Conservation (phyloP, 495 filamentous ascomycete genomes). For the Aspergillus sclerotiicarbonarius region DNA sequence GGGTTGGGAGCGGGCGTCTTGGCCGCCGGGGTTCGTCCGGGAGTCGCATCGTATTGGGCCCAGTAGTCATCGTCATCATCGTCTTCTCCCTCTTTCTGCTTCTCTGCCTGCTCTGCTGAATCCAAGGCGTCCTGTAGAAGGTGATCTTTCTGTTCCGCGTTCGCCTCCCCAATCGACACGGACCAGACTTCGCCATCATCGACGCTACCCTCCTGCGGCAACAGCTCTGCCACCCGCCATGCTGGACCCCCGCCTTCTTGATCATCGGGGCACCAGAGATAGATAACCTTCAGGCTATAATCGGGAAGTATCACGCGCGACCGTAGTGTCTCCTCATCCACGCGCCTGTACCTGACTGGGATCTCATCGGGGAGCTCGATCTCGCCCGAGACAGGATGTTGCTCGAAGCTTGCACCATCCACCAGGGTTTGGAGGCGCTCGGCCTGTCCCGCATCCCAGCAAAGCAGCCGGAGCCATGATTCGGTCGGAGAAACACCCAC, state of each 20-base stretch:
- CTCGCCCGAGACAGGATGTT: slow-evolving; percentile 90
- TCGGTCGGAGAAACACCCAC: slow-evolving; percentile 56
- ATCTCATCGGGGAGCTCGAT: slow-evolving; percentile 72
- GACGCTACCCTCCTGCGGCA: slow-evolving; percentile 49
- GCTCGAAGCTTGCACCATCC: slow-evolving; percentile 68
- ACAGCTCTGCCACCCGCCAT: slow-evolving; percentile 83
- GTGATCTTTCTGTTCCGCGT: slow-evolving; percentile 36
- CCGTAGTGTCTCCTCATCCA: slow-evolving; percentile 87
- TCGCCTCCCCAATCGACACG: slow-evolving; percentile 52
- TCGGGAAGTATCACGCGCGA: slow-evolving; percentile 57
- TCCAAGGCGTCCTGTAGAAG: slow-evolving; percentile 40
- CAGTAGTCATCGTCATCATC: slow-evolving; percentile 93
- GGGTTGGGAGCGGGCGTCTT: slow-evolving; percentile 59
- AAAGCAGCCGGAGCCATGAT: slow-evolving; percentile 88
- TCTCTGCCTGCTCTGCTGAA: slow-evolving; percentile 25
- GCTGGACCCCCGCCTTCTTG: slow-evolving; percentile 63
- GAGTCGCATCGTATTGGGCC: slow-evolving; percentile 88
- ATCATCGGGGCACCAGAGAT: slow-evolving; percentile 69
- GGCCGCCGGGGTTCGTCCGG: slow-evolving; percentile 67
- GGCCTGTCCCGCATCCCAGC: slow-evolving; percentile 70
- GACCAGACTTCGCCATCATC: slow-evolving; percentile 48
- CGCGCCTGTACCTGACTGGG: slow-evolving; percentile 61
- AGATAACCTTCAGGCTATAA: slow-evolving; percentile 55
- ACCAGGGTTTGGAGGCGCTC: slow-evolving; percentile 64
- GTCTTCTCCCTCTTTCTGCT: slow-evolving; percentile 45